Base-by-base conservation (phyloP, 768 basidiomycete genomes). In the Hygrophorus pudorinus region DNA sequence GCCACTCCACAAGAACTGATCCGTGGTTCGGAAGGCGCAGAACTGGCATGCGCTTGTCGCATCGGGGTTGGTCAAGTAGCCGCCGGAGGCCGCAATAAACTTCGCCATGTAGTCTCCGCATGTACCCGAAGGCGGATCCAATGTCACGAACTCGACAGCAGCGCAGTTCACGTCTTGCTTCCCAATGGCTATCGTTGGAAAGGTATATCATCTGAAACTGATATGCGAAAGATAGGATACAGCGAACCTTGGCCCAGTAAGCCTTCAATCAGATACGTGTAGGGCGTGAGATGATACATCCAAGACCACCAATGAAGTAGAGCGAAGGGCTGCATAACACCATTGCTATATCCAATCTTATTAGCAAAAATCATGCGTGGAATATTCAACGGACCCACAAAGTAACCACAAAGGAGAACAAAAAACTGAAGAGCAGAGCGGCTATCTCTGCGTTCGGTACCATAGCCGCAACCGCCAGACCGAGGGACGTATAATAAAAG, bases 241-340 rank as follows among this genome's bases (percentile, higher is more conserved):
- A n/a, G 29, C 53, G 18, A 27, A 70, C 72, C 70, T 66, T 72
- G 68, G 1, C 69, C 69, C 14, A 75, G 50, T 14, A 76, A 51
- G 13, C 65, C 77, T 41, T 71, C 71, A 31, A 75, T 67, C 28
- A 79, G 56, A 44, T 78, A 78, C 1, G 70, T 72, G 48, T 60
- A 72, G 0, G 75, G 74, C 1, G 75, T 72, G 5, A 74, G 41
- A 39, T 59, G 63, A 46, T 78, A 84, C 80, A 83, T 80, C 81
- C 81, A 85, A 41, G 60, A 55, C 82, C 82, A 85, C 75, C 79
- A 81, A 9, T 75, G 74, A 2, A 85, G 72, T 13, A 67, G 64
- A 6, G 65, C 51, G 54, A 65, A 79, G 5, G 82, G 82, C 51
- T 85, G 83, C 3, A 85, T 55, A 31, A 84, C 78, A 48, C 81